Evolutionary conservation across 352 stramenopile species (phyloP), one percentile per base, ranked within the genome.

Genomic region (Plasmopara viticola): DNA sequence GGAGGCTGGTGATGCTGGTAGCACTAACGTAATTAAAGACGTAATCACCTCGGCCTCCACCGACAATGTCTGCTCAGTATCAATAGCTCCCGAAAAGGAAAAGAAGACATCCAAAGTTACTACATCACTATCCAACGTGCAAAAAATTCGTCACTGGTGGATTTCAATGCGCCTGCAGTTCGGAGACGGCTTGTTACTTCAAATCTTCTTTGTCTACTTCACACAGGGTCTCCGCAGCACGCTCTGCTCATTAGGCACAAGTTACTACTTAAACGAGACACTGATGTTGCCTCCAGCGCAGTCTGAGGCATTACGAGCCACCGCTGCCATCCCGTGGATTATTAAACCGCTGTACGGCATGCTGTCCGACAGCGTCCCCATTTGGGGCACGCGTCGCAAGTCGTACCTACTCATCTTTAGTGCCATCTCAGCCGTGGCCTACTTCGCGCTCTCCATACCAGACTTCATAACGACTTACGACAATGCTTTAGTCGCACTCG

Each of bases 201-300:
- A 90, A 58, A 86, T 90, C 39, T 90, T 90, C 66, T 90, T 86
- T 45, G 78, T 90, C 9, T 90, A 90, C 74, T 90, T 87, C 43
- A 90, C 78, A 14, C 78, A 90, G 56, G 78, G 78, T 25, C 73
- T 90, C 35, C 78, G 78, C 43, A 85, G 70, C 56, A 90, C 78
- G 44, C 63, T 90, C 17, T 90, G 76, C 57, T 90, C 76, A 10
- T 53, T 90, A 10, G 76, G 78, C 29, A 87, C 78, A 44, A 90
- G 78, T 50, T 90, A 87, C 64, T 90, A 84, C 50, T 60, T 87
- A 42, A 90, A 87, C 38, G 74, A 90, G 63, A 87, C 75, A 48
- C 57, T 90, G n/a, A 66, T 69, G 41, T 61, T 90, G 40, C 64
- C 66, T 20, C 78, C 78, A 1, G 72, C 76, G 25, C 78, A 90